Conservation (phyloP, 2,329 filamentous ascomycete species). For the Parastagonospora avenae region DNA sequence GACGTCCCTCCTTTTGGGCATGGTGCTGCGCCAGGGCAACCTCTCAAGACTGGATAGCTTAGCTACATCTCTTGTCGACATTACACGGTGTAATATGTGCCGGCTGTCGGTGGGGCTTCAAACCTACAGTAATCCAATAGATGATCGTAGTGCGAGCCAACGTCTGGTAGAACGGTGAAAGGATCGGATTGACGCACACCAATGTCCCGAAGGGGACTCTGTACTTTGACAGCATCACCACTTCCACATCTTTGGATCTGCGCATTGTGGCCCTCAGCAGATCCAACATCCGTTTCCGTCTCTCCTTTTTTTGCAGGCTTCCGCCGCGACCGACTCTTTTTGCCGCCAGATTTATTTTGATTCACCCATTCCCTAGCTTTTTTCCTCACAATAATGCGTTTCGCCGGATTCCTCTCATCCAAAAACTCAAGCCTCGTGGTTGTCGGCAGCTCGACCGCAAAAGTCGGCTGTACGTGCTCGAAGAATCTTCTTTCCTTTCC, state of each 20-base stretch:
- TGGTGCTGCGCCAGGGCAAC: slow-evolving; percentile 26
- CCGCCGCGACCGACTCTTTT: slow-evolving; percentile 2
- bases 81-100: too few relatives aligned
- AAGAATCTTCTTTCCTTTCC: slow-evolving; percentile 25
- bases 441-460: slow-evolving; percentile 19
- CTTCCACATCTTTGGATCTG: slow-evolving; percentile 3
- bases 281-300: background rate
- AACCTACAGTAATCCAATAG: slow-evolving; percentile 30
- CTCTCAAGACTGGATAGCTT: slow-evolving; percentile 17
- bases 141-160: slow-evolving; percentile 28
- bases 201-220: slow-evolving; percentile 5
- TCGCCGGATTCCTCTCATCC: slow-evolving; percentile 27
- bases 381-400: slow-evolving; percentile 26
- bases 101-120: too few relatives aligned
- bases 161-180: slow-evolving; percentile 21
- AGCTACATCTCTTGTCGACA: background rate
- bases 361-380: slow-evolving; percentile 36
- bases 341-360: slow-evolving; percentile 18
- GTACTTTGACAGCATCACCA: background rate
- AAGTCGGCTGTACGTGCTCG: slow-evolving; percentile 27
- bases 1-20: background rate
- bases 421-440: slow-evolving; percentile 24
- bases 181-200: slow-evolving; percentile 17
- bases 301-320: slow-evolving; percentile 4
- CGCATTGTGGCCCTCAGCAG: background rate